Conservation (phyloP, 345 rosid species). For the Triadica sebifera region DNA sequence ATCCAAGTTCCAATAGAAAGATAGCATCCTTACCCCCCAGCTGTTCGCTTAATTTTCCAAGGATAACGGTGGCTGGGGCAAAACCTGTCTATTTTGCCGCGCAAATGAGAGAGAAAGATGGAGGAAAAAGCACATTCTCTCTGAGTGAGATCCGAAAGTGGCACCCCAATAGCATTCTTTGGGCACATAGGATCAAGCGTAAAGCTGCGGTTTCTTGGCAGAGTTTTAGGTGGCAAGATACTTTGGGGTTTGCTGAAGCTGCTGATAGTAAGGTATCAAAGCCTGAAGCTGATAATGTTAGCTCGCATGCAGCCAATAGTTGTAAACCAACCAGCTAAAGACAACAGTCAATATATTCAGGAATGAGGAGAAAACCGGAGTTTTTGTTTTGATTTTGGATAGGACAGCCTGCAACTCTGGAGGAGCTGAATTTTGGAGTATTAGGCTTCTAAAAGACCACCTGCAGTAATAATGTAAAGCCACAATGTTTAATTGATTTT, state of each 20-base stretch:
- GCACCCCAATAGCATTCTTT: not conserved
- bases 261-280: conserved; percentile 15
- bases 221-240: conserved; percentile 15
- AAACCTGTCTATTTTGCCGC: conserved; percentile 24
- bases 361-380: not conserved
- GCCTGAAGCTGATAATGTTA: not conserved
- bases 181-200: conserved; percentile 10
- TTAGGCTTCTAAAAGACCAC: not conserved
- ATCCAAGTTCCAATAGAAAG: conserved; percentile 8
- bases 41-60: conserved; percentile 6
- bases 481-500: too few species aligned
- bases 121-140: conserved; percentile 8
- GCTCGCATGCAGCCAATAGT: too few species aligned
- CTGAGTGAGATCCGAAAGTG: conserved; percentile 11
- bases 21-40: not conserved
- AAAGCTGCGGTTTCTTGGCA: conserved; percentile 18
- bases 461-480: not conserved
- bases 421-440: not conserved
- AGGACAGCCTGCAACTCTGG: not conserved
- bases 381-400: not conserved
- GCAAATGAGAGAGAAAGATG: conserved; percentile 6
- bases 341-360: not conserved
- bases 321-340: not conserved
- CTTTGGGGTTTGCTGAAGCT: conserved; percentile 18
- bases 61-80: conserved; percentile 33